Evolutionary conservation across 768 basidiomycete genomes (phyloP).

Genomic region (Russula foetens): DNA sequence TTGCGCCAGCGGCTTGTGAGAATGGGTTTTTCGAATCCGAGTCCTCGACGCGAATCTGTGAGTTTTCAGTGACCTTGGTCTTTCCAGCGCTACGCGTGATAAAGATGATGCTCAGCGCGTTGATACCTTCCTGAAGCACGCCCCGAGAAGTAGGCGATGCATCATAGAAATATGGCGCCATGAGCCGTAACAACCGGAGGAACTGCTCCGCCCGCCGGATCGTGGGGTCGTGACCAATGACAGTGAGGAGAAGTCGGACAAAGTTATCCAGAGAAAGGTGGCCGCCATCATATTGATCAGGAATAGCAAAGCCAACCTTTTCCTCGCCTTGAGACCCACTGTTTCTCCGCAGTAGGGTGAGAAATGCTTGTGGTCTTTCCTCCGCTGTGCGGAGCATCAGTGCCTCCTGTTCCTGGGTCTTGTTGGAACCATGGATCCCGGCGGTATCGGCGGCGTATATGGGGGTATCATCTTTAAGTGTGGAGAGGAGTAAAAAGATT

Average conservation of each 20-base stretch:
- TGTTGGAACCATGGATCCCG: conserved; percentile 58
- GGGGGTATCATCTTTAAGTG: conserved; percentile 40
- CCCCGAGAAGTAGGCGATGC: conserved; percentile 43
- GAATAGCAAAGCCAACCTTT: conserved; percentile 34
- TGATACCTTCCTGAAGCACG: conserved; percentile 57
- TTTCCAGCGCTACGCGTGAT: conserved; percentile 39
- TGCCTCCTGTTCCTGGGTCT: conserved; percentile 60
- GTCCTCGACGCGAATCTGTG: conserved; percentile 26
- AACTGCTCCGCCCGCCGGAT: conserved; percentile 65
- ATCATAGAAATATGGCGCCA: conserved; percentile 51
- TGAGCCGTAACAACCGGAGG: conserved; percentile 48
- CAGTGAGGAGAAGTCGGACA: conserved; percentile 64
- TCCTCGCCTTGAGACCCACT: conserved; percentile 23
- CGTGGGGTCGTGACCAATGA: conserved; percentile 67
- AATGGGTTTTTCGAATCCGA: conserved; percentile 14
- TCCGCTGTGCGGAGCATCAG: conserved; percentile 61
- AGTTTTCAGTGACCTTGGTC: conserved; percentile 34
- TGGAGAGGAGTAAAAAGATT: conserved; percentile 50
- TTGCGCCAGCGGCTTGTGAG: conserved; percentile 21
- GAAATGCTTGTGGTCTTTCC: conserved; percentile 63
- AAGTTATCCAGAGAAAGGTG: conserved; percentile 55
- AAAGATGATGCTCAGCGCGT: conserved; percentile 51
- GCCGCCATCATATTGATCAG: conserved; percentile 52
- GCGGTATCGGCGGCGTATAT: conserved; percentile 45
- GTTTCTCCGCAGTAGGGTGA: conserved; percentile 42